phyloP scores from a whole-genome alignment of 108 stramenopile species.

The Schizochytrium sp. region DNA sequence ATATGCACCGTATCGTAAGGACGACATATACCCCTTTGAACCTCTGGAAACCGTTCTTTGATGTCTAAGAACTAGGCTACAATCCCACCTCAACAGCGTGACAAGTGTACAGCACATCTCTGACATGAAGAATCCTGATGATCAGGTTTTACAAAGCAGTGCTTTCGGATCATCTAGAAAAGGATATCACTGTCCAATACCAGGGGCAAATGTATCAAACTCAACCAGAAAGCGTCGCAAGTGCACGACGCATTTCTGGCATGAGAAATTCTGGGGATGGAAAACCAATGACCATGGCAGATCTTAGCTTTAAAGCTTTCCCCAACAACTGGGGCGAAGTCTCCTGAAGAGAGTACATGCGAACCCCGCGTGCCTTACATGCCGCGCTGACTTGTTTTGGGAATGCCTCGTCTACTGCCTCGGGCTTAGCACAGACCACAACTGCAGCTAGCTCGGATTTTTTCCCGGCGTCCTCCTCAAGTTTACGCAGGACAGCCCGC shows the following conservation, averaged over 20 bases:
- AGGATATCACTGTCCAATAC: neutral
- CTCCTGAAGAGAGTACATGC: neutral
- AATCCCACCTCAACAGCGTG: too few species aligned
- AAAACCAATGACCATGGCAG: neutral
- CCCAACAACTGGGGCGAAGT: constrained; percentile 9
- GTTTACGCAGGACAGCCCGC: neutral
- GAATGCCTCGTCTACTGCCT: neutral
- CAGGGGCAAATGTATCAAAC: neutral
- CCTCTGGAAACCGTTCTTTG: too few species aligned
- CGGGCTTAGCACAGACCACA: neutral
- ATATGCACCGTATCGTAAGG: too few species aligned
- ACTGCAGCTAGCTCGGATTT: neutral
- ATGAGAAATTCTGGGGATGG: neutral
- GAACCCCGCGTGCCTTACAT: neutral
- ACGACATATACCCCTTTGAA: too few species aligned
- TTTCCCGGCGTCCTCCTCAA: neutral
- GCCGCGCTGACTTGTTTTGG: neutral
- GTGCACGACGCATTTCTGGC: neutral
- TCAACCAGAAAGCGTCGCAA: neutral
- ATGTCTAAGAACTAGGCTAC: too few species aligned
- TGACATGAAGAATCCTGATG: too few species aligned
- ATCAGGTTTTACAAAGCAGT: too few species aligned
- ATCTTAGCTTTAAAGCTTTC: neutral
- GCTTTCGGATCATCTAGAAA: neutral
- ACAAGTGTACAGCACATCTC: too few species aligned